Base-by-base conservation (phyloP, 768 basidiomycete species). In the Pleurotus cornucopiae region DNA sequence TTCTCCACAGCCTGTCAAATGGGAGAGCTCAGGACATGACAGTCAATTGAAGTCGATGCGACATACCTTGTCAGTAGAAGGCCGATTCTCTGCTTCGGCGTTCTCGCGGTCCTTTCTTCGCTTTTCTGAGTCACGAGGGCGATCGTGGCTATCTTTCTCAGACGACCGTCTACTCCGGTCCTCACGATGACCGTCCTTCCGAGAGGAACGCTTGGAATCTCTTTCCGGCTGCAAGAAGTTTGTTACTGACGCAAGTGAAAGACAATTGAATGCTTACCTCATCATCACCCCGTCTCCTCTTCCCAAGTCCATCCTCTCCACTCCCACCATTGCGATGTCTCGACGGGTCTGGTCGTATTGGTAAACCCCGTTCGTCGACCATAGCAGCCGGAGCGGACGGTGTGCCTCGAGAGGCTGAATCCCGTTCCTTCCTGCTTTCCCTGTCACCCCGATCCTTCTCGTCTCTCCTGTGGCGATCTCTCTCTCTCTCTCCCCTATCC, bases 121-220 rank as follows among this genome's bases (percentile, higher is more conserved):
- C 59, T 89, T 80, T 46, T 80, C 80, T 2, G 84, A 80, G 20
- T 91, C 89, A 54, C 86, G 81, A 25, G 69, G 73, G 46, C 87
- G 78, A 26, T 89, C 88, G 57, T 84, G 81, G 23, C 76, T 67
- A 46, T 90, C 88, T 66, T 89, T 89, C 44, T 90, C 89, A 11
- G 75, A 72, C 12, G 75, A 74, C 52, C 89, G 82, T 23, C 89
- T 83, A 59, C 72, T 73, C 37, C 89, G 79, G 39, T 91, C 89
- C 55, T 91, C 90, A 48, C 89, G 83, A 63, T 89, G 87, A 26
- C 81, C 70, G 2, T 91, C 89, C 65, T 88, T 89, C 48, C 90
- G 84, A 56, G 89, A 86, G 57, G 82, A 81, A n/a, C 90, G 85
- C 68, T 92, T 92, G n/a, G 85, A 80, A 34, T 79, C 77, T 61